Base-by-base conservation (phyloP, 2,329 filamentous ascomycete species). In the Anisogramma anomala region DNA sequence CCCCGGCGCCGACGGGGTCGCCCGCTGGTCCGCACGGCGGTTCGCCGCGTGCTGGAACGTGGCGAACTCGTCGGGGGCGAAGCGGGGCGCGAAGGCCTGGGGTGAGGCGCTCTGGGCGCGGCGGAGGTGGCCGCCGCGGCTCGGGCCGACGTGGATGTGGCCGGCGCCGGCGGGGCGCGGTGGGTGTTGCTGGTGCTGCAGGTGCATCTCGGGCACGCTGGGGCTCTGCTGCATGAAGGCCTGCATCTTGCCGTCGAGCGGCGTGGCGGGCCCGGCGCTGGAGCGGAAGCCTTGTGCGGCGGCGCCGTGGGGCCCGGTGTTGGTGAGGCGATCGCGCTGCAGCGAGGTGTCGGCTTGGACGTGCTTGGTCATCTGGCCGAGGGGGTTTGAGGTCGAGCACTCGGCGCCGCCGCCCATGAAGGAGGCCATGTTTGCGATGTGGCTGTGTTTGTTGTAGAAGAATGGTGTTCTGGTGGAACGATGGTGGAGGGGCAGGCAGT, bases 341-440 rank as follows among this genome's bases (percentile, higher is more conserved):
- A 96, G 69, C 43, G 84, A 91, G 65, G 88, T 94, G 68, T 98
- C 91, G 72, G 94, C 86, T 58, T 93, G 84, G 43, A 91, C 85
- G 63, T 95, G 88, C 65, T 98, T 98, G 50, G 88, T 86, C 62
- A 98, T 94, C 69, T 96, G 91, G 59, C 85, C 89, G 55, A 98
- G 79, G 43, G 93, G 91, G 63, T 98, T 98, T 50, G 84, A 87
- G 48, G 91, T 93, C 42, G 89, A 96, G 72, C 91, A 98, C 68
- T 96, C 91, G 53, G 89, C 84, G 53, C 89, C 88, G 64, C 37
- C 41, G 30, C 86, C 85, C 55, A 96, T 74, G 63, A 98, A 96
- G 41, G 89, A 95, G 89, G 98, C 96, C 51, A 48, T 68, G 22
- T 22, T 18, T 17, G 23, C 4, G 20, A 15, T 9, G 26, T 11